Evolutionary conservation across 2,329 filamentous ascomycete genomes (phyloP), one percentile per base, ranked within the genome.

Genomic region (Fragosphaeria purpurea): DNA sequence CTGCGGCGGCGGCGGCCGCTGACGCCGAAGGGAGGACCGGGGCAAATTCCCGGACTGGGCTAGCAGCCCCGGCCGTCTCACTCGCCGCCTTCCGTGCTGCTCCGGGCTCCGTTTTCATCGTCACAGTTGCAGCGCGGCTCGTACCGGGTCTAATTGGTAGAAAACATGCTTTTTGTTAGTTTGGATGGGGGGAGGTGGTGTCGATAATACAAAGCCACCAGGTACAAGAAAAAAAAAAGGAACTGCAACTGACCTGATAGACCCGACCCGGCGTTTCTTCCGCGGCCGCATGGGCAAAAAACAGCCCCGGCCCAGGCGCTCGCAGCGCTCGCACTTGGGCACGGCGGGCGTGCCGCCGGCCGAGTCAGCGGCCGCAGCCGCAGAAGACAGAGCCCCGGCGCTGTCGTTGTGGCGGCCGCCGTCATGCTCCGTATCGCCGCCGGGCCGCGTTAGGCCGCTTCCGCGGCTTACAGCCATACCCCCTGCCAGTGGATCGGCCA

Each of bases 191-290:
- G 37, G 30, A 32, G 13, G 35, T 6, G 33, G 12, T 22, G 12
- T 22, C 12, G 34, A 30, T 22, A 51, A 39, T 6, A 39, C 9
- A 46, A 47, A 13, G 13, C 9, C 30, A 39, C 4, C 22, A 41
- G 12, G 22, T 33, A 35, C 13, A 4, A 7, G 33, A 41, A 7
- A 32, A 33, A 13, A n/a, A 13, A 4, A 41, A n/a, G 7, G 12
- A 38, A 11, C 7, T 10, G 32, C 7, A 40, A 52, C 55, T 7
- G 2, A 56, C 53, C 53, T 57, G 30, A 53, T 22, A 1, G 45
- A 11, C 3, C 56, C 56, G 5, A 56, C 48, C 4, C 56, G 56
- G 35, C 56, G 53, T 38, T 58, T 58, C 38, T 58, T 58, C 12
- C 55, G 56, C 41, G 56, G 55, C 4, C 53, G 55, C 4, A 49